Evolutionary conservation across 2,329 filamentous ascomycete genomes (phyloP), one percentile per base, ranked within the genome.

Genomic region (Microdochium paspali): DNA sequence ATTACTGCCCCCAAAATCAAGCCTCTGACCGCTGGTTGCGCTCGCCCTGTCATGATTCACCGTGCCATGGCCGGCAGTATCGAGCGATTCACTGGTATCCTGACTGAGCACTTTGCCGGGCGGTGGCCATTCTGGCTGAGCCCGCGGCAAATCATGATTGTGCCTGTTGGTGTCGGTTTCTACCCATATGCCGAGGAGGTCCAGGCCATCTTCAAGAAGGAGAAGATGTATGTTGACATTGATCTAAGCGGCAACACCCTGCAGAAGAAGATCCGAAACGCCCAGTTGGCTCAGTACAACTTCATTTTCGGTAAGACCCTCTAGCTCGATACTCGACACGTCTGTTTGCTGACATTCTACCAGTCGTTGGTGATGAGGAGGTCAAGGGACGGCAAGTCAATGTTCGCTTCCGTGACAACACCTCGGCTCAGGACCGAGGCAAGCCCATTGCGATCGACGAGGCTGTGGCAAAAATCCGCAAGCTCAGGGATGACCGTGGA

Each of bases 101-200:
- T 91, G 51, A 87, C 80, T 43, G 87, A 93, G 73, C 87, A 91
- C 67, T 91, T 89, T 62, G 87, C 77, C 47, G 87, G 87, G 57
- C 90, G 90, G 70, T 93, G 87, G 87, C 87, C 87, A 1, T 89
- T 91, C 75, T 93, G 87, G 87, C 71, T 93, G 52, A 87, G 82
- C 56, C 87, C 87, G n/a, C 79, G 87, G 46, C 87, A 93, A 66
- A 80, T 93, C 53, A 74, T 86, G 56, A 79, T 93, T 53, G 82
- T 90, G 51, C 87, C 87, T 9, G 85, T 89, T 51, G 86, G 86
- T 67, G 82, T 84, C 45, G 74, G 78, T 43, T 84, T 77, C 57
- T 77, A 81, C 58, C 81, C 83, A 60, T 90, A 93, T 64, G 86
- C 86, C 53, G 73, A 82, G 61, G 85, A 91, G 65, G 80, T 91